These are phyloP conservation scores for Salix suchowensis DNA, from an alignment of 345 rosid genomes.

Conservation along the genomic window DNA sequence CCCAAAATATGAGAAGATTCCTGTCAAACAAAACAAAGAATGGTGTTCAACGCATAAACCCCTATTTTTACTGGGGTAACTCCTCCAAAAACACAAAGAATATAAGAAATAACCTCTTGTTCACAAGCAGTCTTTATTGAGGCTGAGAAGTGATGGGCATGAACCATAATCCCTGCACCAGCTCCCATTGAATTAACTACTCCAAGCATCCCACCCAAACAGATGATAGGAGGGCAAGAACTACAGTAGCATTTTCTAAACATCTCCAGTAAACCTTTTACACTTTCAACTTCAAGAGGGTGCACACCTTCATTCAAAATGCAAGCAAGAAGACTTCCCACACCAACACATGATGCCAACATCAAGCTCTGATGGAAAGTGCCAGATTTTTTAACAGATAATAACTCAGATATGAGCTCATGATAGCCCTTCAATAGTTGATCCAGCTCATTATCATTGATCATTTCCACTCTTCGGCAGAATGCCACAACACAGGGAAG, in stretches of 20 bases:
- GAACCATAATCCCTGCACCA: constrained; percentile 64
- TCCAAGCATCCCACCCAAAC: constrained; percentile 88
- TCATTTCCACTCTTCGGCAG: constrained; percentile 73
- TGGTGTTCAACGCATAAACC: constrained; percentile 8
- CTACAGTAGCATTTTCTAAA: constrained; percentile 69
- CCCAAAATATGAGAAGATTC: constrained; percentile 49
- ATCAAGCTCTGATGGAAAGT: constrained; percentile 62
- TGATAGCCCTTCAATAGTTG: constrained; percentile 48
- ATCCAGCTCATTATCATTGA: constrained; percentile 54
- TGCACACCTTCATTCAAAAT: constrained; percentile 67
- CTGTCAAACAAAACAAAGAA: constrained; percentile 42
- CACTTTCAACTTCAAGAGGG: constrained; percentile 46
- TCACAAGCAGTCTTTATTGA: constrained; percentile 28
- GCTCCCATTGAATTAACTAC: constrained; percentile 80
- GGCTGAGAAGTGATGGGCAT: constrained; percentile 37
- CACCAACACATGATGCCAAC: constrained; percentile 77
- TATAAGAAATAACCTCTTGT: constrained; percentile 41
- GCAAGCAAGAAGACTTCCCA: constrained; percentile 69
- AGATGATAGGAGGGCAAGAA: constrained; percentile 52
- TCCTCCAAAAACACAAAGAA: neutral
- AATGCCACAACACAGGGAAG: constrained; percentile 68
- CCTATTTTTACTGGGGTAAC: neutral
- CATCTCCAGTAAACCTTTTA: constrained; percentile 54
- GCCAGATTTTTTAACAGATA: constrained; percentile 54
- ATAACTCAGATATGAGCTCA: constrained; percentile 63